Base-by-base conservation (phyloP, 2,329 filamentous ascomycete species). In the Periglandula ipomoeae region DNA sequence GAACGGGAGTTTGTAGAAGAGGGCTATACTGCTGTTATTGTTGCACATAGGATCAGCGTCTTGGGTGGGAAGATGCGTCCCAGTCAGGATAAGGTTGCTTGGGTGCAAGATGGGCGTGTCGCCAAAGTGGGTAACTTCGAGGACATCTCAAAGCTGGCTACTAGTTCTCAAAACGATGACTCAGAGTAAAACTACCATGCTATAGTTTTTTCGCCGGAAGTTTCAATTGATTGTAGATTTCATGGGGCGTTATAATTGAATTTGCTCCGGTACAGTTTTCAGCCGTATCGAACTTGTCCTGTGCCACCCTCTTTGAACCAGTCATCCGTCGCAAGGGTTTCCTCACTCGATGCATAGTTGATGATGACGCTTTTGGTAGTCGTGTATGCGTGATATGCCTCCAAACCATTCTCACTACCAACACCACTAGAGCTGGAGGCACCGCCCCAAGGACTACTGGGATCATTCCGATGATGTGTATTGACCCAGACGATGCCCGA, bases 401-500 rank as follows among this genome's bases (percentile, higher is more conserved):
- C 84, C 0, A 81, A 56, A 0, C 84, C 84, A 57, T 88, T 87
- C 68, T 89, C 85, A 52, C 82, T 87, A 1, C 84, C 84, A 0
- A 87, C 74, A 1, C 84, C 84, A 54, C 79, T 82, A 1, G 76
- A 72, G 32, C 69, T 70, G 55, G 81, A 80, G 26, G 77, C 69
- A 1, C 83, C 81, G 23, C 84, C 84, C 83, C 84, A 84, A 1
- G 84, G 81, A 50, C 81, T 82, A 55, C 81, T 82, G 0, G 84
- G 83, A 55, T 87, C 84, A 55, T 87, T 87, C 30, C 83, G 73
- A 59, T 87, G 83, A 62, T 87, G 83, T 1, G 74, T 87, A 49
- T 73, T 72, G 37, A 75, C 69, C 72, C 74, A 78, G 2, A 73
- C 70, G 48, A 74, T 75, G 52, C 84, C 87, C 1, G 86, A 84